A percentile compares a stretch with the other conserved stretches of the same genome.
These are phyloP conservation scores for Strigomonas oncopelti DNA, from an alignment of 208 protist genomes.

Conservation along the genomic window DNA sequence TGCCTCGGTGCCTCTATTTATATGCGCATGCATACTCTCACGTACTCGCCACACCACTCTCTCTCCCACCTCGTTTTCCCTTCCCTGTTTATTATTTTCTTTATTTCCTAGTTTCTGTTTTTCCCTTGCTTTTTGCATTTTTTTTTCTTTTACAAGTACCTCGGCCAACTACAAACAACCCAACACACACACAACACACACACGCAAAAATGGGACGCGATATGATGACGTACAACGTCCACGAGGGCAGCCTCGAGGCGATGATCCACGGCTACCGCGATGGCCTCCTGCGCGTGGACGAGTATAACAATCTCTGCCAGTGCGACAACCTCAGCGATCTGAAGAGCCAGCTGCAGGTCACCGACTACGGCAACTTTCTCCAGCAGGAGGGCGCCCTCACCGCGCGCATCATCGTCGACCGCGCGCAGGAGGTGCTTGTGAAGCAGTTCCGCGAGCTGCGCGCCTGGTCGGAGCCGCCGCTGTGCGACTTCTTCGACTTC, in stretches of 20 bases:
- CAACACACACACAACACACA: no score
- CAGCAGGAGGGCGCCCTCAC: slow-evolving; percentile 92
- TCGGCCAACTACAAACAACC: neutral
- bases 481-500: slow-evolving; percentile 98
- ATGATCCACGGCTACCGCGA: slow-evolving; percentile 89
- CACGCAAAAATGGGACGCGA: slow-evolving; percentile 39
- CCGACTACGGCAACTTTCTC: slow-evolving; percentile 98
- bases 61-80: neutral
- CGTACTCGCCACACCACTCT: neutral
- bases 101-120: slow-evolving; percentile 3
- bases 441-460: slow-evolving; percentile 96
- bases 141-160: slow-evolving; percentile 9
- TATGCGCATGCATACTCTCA: neutral
- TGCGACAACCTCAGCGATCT: slow-evolving; percentile 98
- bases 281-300: slow-evolving; percentile 88
- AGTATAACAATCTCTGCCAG: slow-evolving; percentile 98
- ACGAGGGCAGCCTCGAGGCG: slow-evolving; percentile 85
- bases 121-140: slow-evolving; percentile 1
- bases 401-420: slow-evolving; percentile 88
- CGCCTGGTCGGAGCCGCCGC: slow-evolving; percentile 90
- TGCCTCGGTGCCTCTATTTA: neutral
- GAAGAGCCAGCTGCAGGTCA: slow-evolving; percentile 96
- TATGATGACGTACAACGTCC: slow-evolving; percentile 82
- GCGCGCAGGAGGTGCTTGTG: slow-evolving; percentile 94
- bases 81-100: slow-evolving; percentile 1